Conservation (phyloP, 176 grass and related monocot species). For the Thalia dealbata region DNA sequence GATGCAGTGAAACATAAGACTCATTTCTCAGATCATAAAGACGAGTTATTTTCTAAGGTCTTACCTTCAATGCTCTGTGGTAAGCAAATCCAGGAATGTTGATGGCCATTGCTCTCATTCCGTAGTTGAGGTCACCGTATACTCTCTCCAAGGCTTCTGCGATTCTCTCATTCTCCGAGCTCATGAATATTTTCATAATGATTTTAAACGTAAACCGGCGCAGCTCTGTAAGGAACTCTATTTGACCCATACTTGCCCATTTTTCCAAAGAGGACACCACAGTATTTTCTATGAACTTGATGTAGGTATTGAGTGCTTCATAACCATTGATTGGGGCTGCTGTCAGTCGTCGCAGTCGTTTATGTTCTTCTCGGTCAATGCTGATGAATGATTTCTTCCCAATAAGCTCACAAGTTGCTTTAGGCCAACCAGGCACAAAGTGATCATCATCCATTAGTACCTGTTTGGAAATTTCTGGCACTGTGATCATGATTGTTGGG, state of each 20-base stretch:
- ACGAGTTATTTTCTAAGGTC: not conserved
- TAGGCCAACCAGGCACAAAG: constrained; percentile 71
- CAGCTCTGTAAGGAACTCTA: constrained; percentile 52
- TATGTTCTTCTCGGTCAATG: constrained; percentile 69
- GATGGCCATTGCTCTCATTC: constrained; percentile 85
- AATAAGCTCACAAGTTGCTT: constrained; percentile 53
- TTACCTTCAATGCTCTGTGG: constrained; percentile 43
- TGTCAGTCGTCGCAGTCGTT: constrained; percentile 52
- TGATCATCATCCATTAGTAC: constrained; percentile 74
- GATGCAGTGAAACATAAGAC: not conserved
- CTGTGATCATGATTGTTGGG: constrained; percentile 52
- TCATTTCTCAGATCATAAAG: not conserved
- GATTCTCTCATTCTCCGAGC: constrained; percentile 3
- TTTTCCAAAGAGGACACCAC: constrained; percentile 34
- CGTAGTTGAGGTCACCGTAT: constrained; percentile 84
- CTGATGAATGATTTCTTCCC: constrained; percentile 64
- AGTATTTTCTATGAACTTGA: constrained; percentile 57
- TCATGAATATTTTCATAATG: constrained; percentile 22
- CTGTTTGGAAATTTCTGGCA: constrained; percentile 53
- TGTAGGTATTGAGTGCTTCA: constrained; percentile 68
- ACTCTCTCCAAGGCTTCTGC: constrained; percentile 43
- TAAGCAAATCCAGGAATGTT: constrained; percentile 78
- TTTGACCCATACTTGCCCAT: constrained; percentile 31
- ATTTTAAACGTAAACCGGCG: constrained; percentile 20
- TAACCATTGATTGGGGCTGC: constrained; percentile 68